These are phyloP conservation scores for Epichloe baconii DNA, from an alignment of 2,329 filamentous ascomycete species.

Conservation along the genomic window DNA sequence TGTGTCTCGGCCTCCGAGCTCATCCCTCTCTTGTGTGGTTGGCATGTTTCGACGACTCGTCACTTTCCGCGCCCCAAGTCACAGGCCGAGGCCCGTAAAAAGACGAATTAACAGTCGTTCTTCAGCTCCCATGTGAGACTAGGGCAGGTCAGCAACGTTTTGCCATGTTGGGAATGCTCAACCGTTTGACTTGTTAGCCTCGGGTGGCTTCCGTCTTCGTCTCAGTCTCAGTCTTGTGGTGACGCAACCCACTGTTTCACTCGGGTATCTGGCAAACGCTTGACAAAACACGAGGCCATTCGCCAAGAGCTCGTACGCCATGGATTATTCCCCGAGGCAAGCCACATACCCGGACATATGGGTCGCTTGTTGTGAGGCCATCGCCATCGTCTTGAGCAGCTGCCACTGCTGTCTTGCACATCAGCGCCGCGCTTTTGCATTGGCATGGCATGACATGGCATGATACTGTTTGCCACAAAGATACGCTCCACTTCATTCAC, in stretches of 20 bases:
- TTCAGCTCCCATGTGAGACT: not conserved
- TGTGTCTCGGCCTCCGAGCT: not conserved
- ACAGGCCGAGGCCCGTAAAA: not conserved
- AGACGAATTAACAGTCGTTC: not conserved
- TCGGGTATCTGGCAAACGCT: not conserved
- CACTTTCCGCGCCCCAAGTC: not conserved
- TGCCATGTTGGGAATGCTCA: not conserved
- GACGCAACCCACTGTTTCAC: not conserved
- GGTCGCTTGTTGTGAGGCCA: not conserved
- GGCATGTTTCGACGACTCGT: not conserved
- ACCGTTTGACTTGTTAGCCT: not conserved
- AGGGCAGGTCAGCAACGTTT: not conserved
- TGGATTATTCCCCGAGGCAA: not conserved
- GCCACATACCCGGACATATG: not conserved
- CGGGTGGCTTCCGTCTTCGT: not conserved
- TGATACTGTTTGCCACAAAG: not conserved
- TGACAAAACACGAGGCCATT: not conserved
- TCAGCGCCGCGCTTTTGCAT: not conserved
- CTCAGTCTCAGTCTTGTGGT: not conserved
- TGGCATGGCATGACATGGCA: not conserved
- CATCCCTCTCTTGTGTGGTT: not conserved
- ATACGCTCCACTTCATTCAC: not conserved
- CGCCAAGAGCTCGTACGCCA: not conserved
- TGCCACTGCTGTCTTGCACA: not conserved
- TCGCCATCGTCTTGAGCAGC: not conserved